Conservation (phyloP, 108 stramenopile species). For the Pseudonitzschia multistriata region DNA sequence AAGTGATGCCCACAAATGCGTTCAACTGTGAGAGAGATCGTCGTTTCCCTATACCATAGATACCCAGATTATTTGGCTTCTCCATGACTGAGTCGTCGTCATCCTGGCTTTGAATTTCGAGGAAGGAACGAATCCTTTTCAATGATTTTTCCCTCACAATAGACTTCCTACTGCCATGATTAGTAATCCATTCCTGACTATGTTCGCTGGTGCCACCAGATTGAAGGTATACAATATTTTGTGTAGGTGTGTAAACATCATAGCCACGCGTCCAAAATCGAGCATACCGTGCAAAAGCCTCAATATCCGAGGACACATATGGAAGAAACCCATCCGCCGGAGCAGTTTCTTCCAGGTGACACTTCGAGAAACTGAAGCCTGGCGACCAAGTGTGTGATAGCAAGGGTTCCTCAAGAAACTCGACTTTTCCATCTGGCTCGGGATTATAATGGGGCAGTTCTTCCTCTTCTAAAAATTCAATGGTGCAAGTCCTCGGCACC, state of each 20-base stretch:
- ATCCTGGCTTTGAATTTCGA: slow-evolving; percentile 6
- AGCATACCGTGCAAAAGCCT: slow-evolving; percentile 88
- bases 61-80: slow-evolving; percentile 66
- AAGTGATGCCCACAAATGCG: slow-evolving; percentile 64
- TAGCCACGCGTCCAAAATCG: slow-evolving; percentile 74
- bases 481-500: slow-evolving; percentile 66
- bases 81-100: slow-evolving; percentile 12
- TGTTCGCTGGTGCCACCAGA: slow-evolving; percentile 52
- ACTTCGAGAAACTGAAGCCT: slow-evolving; percentile 89
- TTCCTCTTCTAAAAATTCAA: slow-evolving; percentile 57
- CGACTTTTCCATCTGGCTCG: slow-evolving; percentile 68
- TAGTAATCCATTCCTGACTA: slow-evolving; percentile 65
- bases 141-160: slow-evolving; percentile 23
- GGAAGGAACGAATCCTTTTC: slow-evolving; percentile 30
- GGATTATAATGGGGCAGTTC: slow-evolving; percentile 44
- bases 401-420: slow-evolving; percentile 60
- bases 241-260: slow-evolving; percentile 84
- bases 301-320: slow-evolving; percentile 79
- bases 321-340: slow-evolving; percentile 90
- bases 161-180: slow-evolving; percentile 35
- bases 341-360: slow-evolving; percentile 89
- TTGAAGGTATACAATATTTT: slow-evolving; percentile 67
- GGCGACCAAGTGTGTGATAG: slow-evolving; percentile 85
- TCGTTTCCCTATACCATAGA: slow-evolving; percentile 79
- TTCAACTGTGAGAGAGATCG: slow-evolving; percentile 72